Evolutionary conservation across 805 yeast genomes (phyloP).

Genomic region (Pichia kluyveri): DNA sequence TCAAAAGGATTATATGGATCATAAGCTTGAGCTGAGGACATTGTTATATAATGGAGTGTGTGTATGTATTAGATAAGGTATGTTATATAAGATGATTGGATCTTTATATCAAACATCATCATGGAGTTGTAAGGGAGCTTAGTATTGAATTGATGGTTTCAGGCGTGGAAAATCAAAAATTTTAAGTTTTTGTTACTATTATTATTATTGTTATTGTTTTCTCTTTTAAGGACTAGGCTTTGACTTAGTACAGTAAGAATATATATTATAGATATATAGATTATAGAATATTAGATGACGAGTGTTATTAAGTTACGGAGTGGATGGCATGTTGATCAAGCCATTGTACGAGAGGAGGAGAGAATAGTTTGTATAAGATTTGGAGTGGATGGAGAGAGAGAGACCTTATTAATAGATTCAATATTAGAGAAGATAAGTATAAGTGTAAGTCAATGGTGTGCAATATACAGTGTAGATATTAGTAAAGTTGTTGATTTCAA

Average conservation of each 20-base stretch:
- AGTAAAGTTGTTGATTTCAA: slow-evolving; percentile 87
- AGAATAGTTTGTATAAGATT: slow-evolving; percentile 81
- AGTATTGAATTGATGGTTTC: too few species aligned
- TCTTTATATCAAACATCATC: too few species aligned
- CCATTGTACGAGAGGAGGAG: slow-evolving; percentile 85
- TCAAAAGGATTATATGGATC: slow-evolving; percentile 28
- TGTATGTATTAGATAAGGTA: not conserved
- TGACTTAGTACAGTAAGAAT: too few species aligned
- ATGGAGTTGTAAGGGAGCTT: too few species aligned
- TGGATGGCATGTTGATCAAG: slow-evolving; percentile 98
- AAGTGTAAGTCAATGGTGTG: slow-evolving; percentile 81
- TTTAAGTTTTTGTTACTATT: too few species aligned
- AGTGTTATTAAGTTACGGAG: slow-evolving; percentile 46
- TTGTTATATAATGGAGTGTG: not conserved
- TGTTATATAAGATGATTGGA: too few species aligned
- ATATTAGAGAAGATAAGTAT: slow-evolving; percentile 70
- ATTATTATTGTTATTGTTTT: too few species aligned
- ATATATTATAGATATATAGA: too few species aligned
- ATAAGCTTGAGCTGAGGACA: slow-evolving; percentile 20
- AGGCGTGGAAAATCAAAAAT: too few species aligned
- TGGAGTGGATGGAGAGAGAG: slow-evolving; percentile 68
- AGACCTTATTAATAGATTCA: slow-evolving; percentile 90
- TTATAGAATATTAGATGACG: not conserved
- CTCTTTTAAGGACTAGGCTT: too few species aligned
- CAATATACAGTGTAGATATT: slow-evolving; percentile 79